A percentile compares a stretch with the other conserved stretches of the same genome.
Conservation (phyloP, 176 grass and related monocot genomes). For the Oryza nivara region DNA sequence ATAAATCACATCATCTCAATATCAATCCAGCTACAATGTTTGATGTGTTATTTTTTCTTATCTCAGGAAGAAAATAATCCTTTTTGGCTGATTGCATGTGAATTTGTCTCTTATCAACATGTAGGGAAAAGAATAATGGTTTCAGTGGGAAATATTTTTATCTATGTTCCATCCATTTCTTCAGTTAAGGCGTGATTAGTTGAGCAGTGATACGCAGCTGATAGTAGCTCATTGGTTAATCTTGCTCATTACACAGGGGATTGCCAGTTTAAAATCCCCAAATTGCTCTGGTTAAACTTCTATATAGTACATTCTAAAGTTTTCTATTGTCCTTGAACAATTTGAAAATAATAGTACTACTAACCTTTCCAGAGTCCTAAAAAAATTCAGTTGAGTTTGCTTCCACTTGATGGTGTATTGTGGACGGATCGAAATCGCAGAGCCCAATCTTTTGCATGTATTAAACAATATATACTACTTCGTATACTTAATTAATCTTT, state of each 20-base stretch:
- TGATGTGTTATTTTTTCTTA: constrained; percentile 22
- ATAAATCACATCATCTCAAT: constrained; percentile 30
- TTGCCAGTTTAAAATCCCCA: not conserved
- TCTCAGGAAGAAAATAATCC: not conserved
- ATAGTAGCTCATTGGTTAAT: not conserved
- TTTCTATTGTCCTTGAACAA: not conserved
- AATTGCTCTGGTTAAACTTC: not conserved
- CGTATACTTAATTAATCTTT: not conserved
- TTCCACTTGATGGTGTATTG: constrained; percentile 15
- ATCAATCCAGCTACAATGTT: not conserved
- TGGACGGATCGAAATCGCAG: constrained; percentile 20
- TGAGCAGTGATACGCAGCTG: not conserved
- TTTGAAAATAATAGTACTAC: not conserved
- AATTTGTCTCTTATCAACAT: not conserved
- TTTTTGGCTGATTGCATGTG: not conserved
- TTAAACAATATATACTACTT: not conserved
- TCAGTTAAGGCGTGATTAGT: not conserved
- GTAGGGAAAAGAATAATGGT: not conserved
- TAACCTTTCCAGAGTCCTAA: not conserved
- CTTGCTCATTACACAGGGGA: not conserved
- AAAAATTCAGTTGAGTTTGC: constrained; percentile 21
- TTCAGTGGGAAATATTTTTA: not conserved
- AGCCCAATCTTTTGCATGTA: not conserved
- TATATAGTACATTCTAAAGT: not conserved
- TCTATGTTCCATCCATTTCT: not conserved